Conservation (phyloP, 169 alveolate species). For the Cryptosporidium felis region DNA sequence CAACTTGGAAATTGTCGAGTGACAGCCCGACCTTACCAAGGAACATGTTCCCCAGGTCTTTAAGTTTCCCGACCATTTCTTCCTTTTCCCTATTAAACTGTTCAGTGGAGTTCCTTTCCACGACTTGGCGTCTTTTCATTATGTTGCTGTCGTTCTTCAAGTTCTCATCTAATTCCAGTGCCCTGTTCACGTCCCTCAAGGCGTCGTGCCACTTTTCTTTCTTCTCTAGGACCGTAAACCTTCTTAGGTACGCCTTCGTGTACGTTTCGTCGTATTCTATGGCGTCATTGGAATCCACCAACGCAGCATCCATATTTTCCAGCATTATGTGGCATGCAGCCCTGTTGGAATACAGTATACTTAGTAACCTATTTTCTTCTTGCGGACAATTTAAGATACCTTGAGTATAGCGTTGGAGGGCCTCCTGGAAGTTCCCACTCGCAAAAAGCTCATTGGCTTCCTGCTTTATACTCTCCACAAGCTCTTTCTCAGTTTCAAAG, state of each 20-base stretch:
- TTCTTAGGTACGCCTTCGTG: constrained; percentile 82
- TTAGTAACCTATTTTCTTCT: constrained; percentile 75
- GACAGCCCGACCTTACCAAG: constrained; percentile 94
- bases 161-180: constrained; percentile 81
- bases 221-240: constrained; percentile 85
- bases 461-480: constrained; percentile 33
- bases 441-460: constrained; percentile 61
- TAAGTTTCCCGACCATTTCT: constrained; percentile 92
- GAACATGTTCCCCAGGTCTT: constrained; percentile 91
- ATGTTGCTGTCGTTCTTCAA: constrained; percentile 22
- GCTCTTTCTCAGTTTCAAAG: constrained; percentile 30
- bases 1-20: constrained; percentile 91
- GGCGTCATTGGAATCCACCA: constrained; percentile 83
- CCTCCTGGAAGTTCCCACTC: constrained; percentile 30
- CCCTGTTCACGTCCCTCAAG: constrained; percentile 84
- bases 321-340: constrained; percentile 85
- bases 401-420: constrained; percentile 51
- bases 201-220: constrained; percentile 87
- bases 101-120: constrained; percentile 78
- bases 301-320: constrained; percentile 79
- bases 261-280: constrained; percentile 76
- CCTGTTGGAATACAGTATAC: constrained; percentile 80
- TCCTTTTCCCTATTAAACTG: constrained; percentile 88
- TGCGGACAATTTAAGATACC: constrained; percentile 50
- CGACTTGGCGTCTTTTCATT: constrained; percentile 12